Evolutionary conservation across 176 grass and related monocot genomes (phyloP).

Genomic region (Urochloa ruziziensis): DNA sequence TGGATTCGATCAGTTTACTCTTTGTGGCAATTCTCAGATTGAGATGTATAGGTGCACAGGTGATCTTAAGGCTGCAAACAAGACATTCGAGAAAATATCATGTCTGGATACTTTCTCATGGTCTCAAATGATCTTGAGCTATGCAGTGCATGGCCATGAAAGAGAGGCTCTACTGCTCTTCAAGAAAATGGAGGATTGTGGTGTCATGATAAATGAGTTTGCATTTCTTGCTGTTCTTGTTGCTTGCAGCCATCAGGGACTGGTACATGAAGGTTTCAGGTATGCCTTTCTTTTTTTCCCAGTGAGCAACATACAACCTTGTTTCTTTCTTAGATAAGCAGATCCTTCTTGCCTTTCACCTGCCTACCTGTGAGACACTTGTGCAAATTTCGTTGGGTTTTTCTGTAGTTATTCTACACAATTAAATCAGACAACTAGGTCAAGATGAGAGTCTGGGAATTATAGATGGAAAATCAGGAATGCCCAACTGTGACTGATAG

Average conservation of each 20-base stretch:
- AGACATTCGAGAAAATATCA: slow-evolving; percentile 47
- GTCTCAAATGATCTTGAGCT: slow-evolving; percentile 58
- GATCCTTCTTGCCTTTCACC: neutral
- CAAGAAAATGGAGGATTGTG: slow-evolving; percentile 51
- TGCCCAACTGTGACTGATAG: neutral
- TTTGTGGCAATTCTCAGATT: slow-evolving; percentile 67
- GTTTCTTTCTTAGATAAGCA: slow-evolving; percentile 4
- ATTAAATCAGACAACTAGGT: neutral
- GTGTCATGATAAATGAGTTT: slow-evolving; percentile 27
- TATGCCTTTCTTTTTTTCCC: slow-evolving; percentile 6
- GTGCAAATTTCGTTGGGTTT: neutral
- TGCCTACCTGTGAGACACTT: neutral
- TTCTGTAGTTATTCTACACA: neutral
- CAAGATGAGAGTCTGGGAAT: neutral
- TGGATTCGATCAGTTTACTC: slow-evolving; percentile 48
- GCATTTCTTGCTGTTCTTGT: slow-evolving; percentile 60
- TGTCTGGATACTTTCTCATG: slow-evolving; percentile 62
- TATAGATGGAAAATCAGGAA: neutral
- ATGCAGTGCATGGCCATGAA: slow-evolving; percentile 56
- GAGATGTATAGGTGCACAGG: slow-evolving; percentile 62
- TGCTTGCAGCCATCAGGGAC: slow-evolving; percentile 62
- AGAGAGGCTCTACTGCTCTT: slow-evolving; percentile 55
- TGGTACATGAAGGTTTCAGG: slow-evolving; percentile 60
- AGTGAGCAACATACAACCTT: neutral
- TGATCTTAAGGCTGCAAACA: slow-evolving; percentile 49